phyloP scores from a whole-genome alignment of 2,329 filamentous ascomycete genomes.

The Scedosporium apiospermum region DNA sequence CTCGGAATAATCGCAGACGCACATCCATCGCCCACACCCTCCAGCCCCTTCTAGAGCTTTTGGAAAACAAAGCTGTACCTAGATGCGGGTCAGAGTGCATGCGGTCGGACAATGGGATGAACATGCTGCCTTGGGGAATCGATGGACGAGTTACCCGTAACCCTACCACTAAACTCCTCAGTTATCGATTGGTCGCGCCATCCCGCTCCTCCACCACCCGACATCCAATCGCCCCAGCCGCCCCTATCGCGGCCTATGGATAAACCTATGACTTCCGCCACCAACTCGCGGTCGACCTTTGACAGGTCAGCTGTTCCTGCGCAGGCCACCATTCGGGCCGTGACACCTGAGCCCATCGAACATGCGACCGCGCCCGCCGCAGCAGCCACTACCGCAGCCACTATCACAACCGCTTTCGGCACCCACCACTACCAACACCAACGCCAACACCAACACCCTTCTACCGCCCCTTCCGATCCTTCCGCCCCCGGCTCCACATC shows the following conservation, averaged over 20 bases:
- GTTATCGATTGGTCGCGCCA: conserved; percentile 2
- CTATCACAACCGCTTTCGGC: conserved; percentile 2
- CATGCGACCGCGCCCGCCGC: conserved; percentile 13
- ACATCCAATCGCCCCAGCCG: background rate
- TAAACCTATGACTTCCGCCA: conserved; percentile 19
- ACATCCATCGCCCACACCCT: conserved; percentile 6
- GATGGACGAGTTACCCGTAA: conserved; percentile 23
- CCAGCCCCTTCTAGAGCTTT: background rate
- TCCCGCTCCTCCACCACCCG: background rate
- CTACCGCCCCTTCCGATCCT: conserved; percentile 8
- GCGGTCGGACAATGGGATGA: conserved; percentile 35
- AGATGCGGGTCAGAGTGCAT: conserved; percentile 24
- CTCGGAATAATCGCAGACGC: background rate
- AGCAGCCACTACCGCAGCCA: conserved; percentile 4
- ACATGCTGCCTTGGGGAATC: conserved; percentile 34
- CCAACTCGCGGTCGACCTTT: conserved; percentile 24
- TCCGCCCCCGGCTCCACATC: background rate
- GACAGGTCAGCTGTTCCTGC: background rate
- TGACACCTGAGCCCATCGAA: conserved; percentile 52
- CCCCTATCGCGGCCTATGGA: conserved; percentile 17
- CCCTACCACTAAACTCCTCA: conserved; percentile 6
- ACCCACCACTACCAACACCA: conserved; percentile 1
- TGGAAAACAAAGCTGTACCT: conserved; percentile 9
- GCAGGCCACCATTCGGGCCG: conserved; percentile 43
- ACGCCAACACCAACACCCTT: background rate